Evolutionary conservation across 441 rosid genomes (phyloP), one percentile per base, ranked within the genome.

Genomic region (Eutrema salsugineum): DNA sequence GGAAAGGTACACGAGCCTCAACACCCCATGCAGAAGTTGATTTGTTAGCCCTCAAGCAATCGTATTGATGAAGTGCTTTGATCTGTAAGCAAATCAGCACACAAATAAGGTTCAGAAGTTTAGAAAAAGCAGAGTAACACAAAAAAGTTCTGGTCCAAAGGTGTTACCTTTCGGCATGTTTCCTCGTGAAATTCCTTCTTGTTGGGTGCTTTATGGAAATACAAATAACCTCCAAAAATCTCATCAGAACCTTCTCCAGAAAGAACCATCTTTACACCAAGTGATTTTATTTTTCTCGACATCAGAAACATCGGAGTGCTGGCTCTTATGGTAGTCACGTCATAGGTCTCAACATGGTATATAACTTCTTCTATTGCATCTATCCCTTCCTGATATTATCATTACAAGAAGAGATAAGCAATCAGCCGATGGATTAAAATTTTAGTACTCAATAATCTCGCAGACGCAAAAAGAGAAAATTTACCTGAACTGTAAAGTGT

Each of bases 161-260:
- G 24, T 15, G 39, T 30, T 63, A 90, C 99, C 97, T 96, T 96
- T 72, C 88, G 84, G 72, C 99, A 93, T 56, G 97, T 93, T 83
- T 96, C 99, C 76, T 87, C 85, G 69, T 96, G 98, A 77, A 96
- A 83, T 64, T 93, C 98, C 67, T 87, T 84, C 88, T 96, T 90
- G 86, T 87, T 96, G 10, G 99, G 99, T 77, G 99, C 98, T 79
- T 93, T 96, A 79, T 96, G 98, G 81, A 96, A 96, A 80, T 96
- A 96, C 79, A 96, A 75, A 77, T 96, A 96, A 12, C 99, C 99
- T 75, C 99, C 99, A 71, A 96, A 88, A 28, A 93, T 91, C 66
- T 96, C 99, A 80, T 96, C 99, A 2, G 99, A 93, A 40, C 99
- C 98, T 83, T 93, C 99, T 57, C 99, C 99, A 56, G 99, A 96